phyloP scores from a whole-genome alignment of 2,329 filamentous ascomycete genomes.

The Pseudopyricularia javanii region DNA sequence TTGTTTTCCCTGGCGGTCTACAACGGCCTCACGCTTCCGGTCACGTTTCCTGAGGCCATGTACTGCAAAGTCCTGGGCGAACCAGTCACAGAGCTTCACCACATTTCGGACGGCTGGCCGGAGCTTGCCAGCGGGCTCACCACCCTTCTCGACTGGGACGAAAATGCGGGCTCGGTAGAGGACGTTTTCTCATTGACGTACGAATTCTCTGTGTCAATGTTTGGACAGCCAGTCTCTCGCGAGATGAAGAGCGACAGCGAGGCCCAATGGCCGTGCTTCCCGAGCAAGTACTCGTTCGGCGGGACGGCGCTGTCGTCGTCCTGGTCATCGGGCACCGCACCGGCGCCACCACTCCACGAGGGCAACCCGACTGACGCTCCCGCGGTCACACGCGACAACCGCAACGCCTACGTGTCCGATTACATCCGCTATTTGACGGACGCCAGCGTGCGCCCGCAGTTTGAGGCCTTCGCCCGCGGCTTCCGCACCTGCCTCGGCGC shows the following conservation, averaged over 20 bases:
- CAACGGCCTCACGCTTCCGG: constrained; percentile 81
- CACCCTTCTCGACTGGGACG: constrained; percentile 63
- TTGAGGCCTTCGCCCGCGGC: constrained; percentile 66
- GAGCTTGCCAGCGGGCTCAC: constrained; percentile 64
- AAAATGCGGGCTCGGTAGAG: constrained; percentile 60
- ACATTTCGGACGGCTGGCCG: constrained; percentile 82
- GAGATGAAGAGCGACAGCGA: constrained; percentile 31
- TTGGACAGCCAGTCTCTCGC: constrained; percentile 43
- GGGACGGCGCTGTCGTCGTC: neutral
- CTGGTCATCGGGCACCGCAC: neutral
- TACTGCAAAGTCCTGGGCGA: constrained; percentile 69
- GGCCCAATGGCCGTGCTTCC: constrained; percentile 9
- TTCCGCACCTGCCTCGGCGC: constrained; percentile 65
- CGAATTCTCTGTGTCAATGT: constrained; percentile 59
- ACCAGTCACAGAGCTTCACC: constrained; percentile 56
- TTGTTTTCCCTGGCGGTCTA: constrained; percentile 84
- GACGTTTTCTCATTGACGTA: constrained; percentile 78
- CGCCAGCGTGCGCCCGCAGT: constrained; percentile 65
- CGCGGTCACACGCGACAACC: constrained; percentile 71
- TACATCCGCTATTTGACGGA: constrained; percentile 78
- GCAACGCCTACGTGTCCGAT: constrained; percentile 65
- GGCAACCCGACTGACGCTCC: constrained; percentile 42
- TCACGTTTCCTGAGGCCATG: constrained; percentile 76
- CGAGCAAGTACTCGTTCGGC: constrained; percentile 1
- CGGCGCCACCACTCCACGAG: constrained; percentile 11